Conservation (phyloP, 2,329 filamentous ascomycete species). For the Myriosclerotinia scirpicola region DNA sequence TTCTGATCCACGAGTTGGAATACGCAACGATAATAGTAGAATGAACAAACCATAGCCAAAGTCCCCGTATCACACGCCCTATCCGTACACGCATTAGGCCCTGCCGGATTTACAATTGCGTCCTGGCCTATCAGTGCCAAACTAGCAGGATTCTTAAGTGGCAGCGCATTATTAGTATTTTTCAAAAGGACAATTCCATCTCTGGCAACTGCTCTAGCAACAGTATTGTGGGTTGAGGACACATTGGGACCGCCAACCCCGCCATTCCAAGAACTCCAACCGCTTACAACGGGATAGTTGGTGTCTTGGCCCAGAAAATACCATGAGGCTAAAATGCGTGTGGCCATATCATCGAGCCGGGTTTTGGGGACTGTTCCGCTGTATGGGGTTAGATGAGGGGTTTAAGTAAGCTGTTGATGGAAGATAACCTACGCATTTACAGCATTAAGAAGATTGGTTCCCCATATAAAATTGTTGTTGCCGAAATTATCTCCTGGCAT, state of each 20-base stretch:
- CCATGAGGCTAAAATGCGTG: constrained; percentile 63
- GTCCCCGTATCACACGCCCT: constrained; percentile 60
- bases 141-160: constrained; percentile 53
- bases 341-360: constrained; percentile 66
- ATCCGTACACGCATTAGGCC: constrained; percentile 64
- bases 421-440: constrained; percentile 44
- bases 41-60: constrained; percentile 61
- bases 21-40: no score
- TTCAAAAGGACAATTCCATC: constrained; percentile 67
- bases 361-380: constrained; percentile 57
- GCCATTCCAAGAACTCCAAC: constrained; percentile 45
- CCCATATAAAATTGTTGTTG: constrained; percentile 54
- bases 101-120: constrained; percentile 58
- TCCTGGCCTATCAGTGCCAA: constrained; percentile 64
- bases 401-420: background rate
- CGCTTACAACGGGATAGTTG: constrained; percentile 52
- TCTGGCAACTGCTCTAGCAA: constrained; percentile 56
- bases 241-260: constrained; percentile 46
- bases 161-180: constrained; percentile 58
- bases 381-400: constrained; percentile 26
- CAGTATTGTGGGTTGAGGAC: constrained; percentile 60
- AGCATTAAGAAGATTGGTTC: constrained; percentile 52
- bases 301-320: constrained; percentile 55
- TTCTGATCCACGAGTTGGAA: no score
- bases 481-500: constrained; percentile 71